A percentile compares a stretch with the other conserved stretches of the same genome.
These are phyloP conservation scores for Solanum appendiculatum DNA, from an alignment of 257 asterid genomes.

Conservation along the genomic window DNA sequence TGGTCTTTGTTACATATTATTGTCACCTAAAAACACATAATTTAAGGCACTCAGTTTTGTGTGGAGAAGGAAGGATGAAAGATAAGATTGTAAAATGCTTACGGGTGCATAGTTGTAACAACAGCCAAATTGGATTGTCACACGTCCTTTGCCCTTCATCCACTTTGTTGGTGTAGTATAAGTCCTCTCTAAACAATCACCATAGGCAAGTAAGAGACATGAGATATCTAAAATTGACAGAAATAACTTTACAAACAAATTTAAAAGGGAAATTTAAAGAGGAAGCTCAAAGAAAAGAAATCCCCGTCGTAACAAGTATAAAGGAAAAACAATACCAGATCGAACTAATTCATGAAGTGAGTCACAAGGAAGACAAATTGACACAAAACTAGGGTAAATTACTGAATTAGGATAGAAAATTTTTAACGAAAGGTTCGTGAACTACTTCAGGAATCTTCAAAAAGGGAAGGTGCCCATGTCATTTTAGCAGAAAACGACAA, in stretches of 20 bases:
- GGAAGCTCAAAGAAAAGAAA: not conserved
- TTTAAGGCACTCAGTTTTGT: not conserved
- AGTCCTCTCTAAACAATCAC: slow-evolving; percentile 16
- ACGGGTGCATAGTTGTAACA: slow-evolving; percentile 30
- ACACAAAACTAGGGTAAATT: not conserved
- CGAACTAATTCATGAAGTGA: not conserved
- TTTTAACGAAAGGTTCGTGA: not conserved
- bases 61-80: not conserved
- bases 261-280: not conserved
- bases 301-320: not conserved
- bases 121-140: slow-evolving; percentile 41
- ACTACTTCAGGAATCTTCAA: not conserved
- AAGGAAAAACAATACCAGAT: not conserved
- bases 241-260: not conserved
- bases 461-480: not conserved
- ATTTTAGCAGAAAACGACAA: not conserved
- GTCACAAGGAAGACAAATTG: not conserved
- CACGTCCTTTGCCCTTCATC: slow-evolving; percentile 43
- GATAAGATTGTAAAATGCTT: not conserved
- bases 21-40: not conserved
- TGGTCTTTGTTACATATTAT: not conserved
- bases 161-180: slow-evolving; percentile 33
- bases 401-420: not conserved
- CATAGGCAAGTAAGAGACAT: not conserved
- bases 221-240: not conserved